Conservation (phyloP, 2,329 filamentous ascomycete genomes). For the Geosmithia morbida region DNA sequence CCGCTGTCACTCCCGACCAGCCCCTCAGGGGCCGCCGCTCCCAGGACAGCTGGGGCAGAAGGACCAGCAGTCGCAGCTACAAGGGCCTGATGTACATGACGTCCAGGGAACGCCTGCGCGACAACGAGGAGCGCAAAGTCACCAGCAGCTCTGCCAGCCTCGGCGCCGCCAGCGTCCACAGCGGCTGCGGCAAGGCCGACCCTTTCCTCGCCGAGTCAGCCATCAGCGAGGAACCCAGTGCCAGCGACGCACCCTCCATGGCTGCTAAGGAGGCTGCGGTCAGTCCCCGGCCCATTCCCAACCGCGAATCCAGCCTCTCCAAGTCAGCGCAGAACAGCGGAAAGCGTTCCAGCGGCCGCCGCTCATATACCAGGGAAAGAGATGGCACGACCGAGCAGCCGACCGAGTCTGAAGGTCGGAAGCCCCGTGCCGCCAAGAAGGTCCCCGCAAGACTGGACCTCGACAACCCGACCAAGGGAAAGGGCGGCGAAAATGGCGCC, state of each 20-base stretch:
- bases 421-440: neutral
- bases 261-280: conserved; percentile 10
- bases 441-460: conserved; percentile 2
- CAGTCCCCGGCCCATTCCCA: conserved; percentile 40
- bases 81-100: conserved; percentile 59
- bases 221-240: conserved; percentile 38
- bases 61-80: conserved; percentile 27
- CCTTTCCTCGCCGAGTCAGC: conserved; percentile 35
- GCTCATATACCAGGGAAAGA: conserved; percentile 11
- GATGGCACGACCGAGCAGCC: conserved; percentile 15
- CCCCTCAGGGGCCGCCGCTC: conserved; percentile 39
- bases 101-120: conserved; percentile 52
- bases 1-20: conserved; percentile 19
- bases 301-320: conserved; percentile 52
- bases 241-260: conserved; percentile 12
- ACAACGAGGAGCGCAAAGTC: conserved; percentile 44
- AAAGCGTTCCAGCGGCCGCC: conserved; percentile 37
- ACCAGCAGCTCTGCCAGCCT: conserved; percentile 9
- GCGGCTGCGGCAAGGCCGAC: conserved; percentile 19
- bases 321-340: conserved; percentile 33
- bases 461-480: neutral
- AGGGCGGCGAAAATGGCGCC: neutral
- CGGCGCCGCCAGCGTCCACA: conserved; percentile 1
- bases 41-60: conserved; percentile 48
- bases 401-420: neutral